Evolutionary conservation across 805 yeast species (phyloP).

Genomic region (Nakazawaea pomicola): DNA sequence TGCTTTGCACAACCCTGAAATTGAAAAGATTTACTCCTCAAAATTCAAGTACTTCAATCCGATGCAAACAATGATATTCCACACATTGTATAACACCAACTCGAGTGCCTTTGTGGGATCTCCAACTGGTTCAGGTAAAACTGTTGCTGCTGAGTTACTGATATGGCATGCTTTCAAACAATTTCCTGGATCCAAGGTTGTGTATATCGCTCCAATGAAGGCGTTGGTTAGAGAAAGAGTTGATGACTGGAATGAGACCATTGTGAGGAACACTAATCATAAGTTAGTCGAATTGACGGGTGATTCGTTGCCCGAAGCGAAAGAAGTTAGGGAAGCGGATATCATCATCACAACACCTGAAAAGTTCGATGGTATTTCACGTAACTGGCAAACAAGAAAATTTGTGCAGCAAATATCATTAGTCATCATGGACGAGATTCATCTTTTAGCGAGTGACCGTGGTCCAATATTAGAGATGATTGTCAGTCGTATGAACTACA

Average conservation of each 20-base stretch:
- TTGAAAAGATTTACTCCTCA: conserved; percentile 63
- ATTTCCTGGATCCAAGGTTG: conserved; percentile 74
- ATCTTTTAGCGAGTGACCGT: conserved; percentile 76
- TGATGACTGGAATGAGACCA: conserved; percentile 66
- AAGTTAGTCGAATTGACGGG: conserved; percentile 77
- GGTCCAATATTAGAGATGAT: conserved; percentile 87
- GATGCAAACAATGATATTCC: conserved; percentile 97
- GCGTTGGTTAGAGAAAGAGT: conserved; percentile 82
- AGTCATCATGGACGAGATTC: conserved; percentile 84
- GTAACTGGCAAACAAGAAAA: conserved; percentile 77
- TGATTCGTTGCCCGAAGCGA: conserved; percentile 71
- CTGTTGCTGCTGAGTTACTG: conserved; percentile 94
- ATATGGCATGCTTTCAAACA: conserved; percentile 93
- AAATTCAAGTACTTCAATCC: conserved; percentile 90
- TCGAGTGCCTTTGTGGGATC: conserved; percentile 89
- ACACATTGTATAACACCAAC: conserved; percentile 74
- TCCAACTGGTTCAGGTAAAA: conserved; percentile 98
- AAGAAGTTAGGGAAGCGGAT: conserved; percentile 62
- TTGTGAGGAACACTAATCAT: conserved; percentile 39
- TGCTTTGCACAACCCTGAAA: conserved; percentile 64
- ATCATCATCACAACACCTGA: conserved; percentile 82
- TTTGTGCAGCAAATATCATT: conserved; percentile 72
- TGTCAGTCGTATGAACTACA: conserved; percentile 81
- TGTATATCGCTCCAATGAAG: conserved; percentile 87
- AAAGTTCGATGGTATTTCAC: conserved; percentile 82